Conservation (phyloP, 805 yeast species). For the Cyberlindnera sargentensis region DNA sequence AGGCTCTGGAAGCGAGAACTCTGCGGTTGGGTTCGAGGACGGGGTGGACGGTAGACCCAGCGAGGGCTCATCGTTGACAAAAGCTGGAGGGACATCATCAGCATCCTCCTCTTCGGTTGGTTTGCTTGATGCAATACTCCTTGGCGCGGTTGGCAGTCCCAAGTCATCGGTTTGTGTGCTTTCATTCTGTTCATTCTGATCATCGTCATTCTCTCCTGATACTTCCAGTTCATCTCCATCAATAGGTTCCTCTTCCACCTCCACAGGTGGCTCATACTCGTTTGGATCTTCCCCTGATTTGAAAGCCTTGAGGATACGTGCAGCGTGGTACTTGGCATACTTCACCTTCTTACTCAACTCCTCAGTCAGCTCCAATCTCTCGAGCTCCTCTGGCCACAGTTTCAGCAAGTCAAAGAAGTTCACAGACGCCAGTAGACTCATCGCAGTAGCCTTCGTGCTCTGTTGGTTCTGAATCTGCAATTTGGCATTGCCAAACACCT, state of each 20-base stretch:
- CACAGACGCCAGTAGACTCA: conserved; percentile 45
- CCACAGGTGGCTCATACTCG: conserved; percentile 35
- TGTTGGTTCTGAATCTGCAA: conserved; percentile 38
- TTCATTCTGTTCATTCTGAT: conserved; percentile 1
- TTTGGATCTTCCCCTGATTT: conserved; percentile 52
- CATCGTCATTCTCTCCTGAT: not conserved
- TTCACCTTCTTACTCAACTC: conserved; percentile 36
- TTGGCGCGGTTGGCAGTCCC: conserved; percentile 12
- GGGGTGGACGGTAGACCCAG: conserved; percentile 6
- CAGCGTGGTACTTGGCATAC: conserved; percentile 58
- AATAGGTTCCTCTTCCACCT: not conserved
- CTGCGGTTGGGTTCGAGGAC: conserved; percentile 1
- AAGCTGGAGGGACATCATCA: conserved; percentile 1
- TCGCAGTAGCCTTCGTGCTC: conserved; percentile 40
- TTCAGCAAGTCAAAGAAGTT: conserved; percentile 46
- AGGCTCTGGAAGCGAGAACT: conserved; percentile 8
- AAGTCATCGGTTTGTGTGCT: conserved; percentile 10
- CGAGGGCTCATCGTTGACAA: not conserved
- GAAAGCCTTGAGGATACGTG: conserved; percentile 44
- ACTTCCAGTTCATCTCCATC: not conserved
- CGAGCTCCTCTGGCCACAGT: conserved; percentile 33
- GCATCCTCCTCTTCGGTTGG: not conserved
- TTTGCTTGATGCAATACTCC: conserved; percentile 4
- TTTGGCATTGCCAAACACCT: conserved; percentile 49
- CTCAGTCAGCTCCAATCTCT: conserved; percentile 27